These are phyloP conservation scores for Lasiodiplodia theobromae DNA, from an alignment of 2,329 filamentous ascomycete genomes.

Conservation along the genomic window DNA sequence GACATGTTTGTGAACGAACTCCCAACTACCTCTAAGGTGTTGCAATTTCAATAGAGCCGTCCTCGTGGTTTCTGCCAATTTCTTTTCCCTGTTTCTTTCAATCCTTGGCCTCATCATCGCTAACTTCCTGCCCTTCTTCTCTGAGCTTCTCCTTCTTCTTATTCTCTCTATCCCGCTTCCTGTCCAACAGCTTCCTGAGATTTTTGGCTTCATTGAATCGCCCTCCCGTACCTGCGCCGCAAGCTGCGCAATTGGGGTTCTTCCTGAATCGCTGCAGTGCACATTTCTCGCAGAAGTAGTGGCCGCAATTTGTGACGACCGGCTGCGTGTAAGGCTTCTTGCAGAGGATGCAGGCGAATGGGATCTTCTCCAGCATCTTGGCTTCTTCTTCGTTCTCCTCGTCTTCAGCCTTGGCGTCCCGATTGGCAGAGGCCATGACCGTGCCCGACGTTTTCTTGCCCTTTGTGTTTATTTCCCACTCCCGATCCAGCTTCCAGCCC, in stretches of 20 bases:
- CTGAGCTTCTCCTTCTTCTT: conserved; percentile 64
- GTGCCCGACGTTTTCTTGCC: conserved; percentile 59
- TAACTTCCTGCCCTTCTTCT: conserved; percentile 60
- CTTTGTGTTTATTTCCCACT: conserved; percentile 88
- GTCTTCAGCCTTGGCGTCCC: conserved; percentile 50
- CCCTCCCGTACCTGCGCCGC: conserved; percentile 82
- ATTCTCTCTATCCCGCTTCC: conserved; percentile 69
- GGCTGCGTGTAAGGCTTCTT: conserved; percentile 78
- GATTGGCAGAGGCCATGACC: conserved; percentile 65
- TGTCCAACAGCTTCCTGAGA: conserved; percentile 79
- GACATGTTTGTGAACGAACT: too few relatives aligned
- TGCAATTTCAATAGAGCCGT: too few relatives aligned
- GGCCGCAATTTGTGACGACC: conserved; percentile 86
- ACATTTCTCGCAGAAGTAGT: conserved; percentile 95
- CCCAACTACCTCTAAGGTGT: too few relatives aligned
- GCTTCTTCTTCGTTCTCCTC: conserved; percentile 68
- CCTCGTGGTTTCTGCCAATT: not conserved
- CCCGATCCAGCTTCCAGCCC: conserved; percentile 92
- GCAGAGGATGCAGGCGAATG: conserved; percentile 90
- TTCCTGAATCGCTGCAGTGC: conserved; percentile 86
- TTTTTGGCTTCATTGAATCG: conserved; percentile 90
- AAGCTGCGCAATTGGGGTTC: conserved; percentile 85
- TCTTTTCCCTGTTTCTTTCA: not conserved
- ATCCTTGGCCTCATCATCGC: conserved; percentile 51
- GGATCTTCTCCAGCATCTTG: conserved; percentile 80